Evolutionary conservation across 2,329 filamentous ascomycete genomes (phyloP).

Genomic region (Xylaria sp.): DNA sequence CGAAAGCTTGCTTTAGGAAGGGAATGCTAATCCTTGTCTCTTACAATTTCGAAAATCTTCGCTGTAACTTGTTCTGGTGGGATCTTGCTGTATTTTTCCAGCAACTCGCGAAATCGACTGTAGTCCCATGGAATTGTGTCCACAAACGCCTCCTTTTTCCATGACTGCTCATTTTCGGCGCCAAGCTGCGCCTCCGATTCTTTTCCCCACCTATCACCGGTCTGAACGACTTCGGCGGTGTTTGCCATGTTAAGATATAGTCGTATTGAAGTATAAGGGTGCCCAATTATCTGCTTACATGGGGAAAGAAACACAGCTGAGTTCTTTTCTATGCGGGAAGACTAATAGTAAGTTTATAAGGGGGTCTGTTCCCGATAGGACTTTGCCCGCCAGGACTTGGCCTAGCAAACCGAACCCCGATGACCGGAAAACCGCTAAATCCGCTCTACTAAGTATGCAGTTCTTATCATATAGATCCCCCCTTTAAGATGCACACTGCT

Average conservation of each 20-base stretch:
- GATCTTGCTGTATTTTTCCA: slow-evolving; percentile 25
- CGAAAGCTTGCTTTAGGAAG: not conserved
- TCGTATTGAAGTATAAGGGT: too few species aligned
- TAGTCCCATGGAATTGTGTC: slow-evolving; percentile 23
- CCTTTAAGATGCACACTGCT: too few species aligned
- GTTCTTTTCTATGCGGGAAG: not conserved
- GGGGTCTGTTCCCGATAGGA: not conserved
- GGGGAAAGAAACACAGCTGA: not conserved
- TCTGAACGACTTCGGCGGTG: not conserved
- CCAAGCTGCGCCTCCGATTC: slow-evolving; percentile 23
- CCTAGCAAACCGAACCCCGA: not conserved
- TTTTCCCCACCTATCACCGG: slow-evolving; percentile 19
- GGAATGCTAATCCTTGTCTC: slow-evolving; percentile 5
- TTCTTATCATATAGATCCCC: not conserved
- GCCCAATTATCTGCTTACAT: not conserved
- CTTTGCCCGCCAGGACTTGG: not conserved
- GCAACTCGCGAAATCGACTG: slow-evolving; percentile 17
- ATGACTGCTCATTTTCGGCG: slow-evolving; percentile 3
- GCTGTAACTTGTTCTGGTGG: slow-evolving; percentile 10
- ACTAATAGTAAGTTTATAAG: not conserved
- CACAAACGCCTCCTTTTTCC: slow-evolving; percentile 12
- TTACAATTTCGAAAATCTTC: slow-evolving; percentile 30
- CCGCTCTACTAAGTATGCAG: not conserved
- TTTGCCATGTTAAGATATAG: slow-evolving; percentile 13
- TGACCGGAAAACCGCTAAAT: not conserved